phyloP scores from a whole-genome alignment of 139 green algal genomes.

The Tetradesmus lagerheimii region DNA sequence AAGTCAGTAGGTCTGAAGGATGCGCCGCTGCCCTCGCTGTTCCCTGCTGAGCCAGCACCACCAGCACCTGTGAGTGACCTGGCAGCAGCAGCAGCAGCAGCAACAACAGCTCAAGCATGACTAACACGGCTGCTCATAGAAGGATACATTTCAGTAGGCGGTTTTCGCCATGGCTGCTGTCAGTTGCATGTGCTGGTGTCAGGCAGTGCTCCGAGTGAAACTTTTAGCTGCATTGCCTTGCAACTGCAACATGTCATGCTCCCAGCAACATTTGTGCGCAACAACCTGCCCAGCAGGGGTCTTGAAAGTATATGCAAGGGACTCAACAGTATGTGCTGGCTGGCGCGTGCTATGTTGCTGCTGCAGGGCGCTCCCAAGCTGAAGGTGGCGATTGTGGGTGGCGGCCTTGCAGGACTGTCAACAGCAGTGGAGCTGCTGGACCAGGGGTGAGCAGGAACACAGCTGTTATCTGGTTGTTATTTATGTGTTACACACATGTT shows the following conservation, averaged over 20 bases:
- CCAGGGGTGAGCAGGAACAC: constrained; percentile 73
- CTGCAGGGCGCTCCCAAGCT: constrained; percentile 83
- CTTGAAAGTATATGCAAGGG: too few relatives aligned
- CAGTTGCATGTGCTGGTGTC: too few relatives aligned
- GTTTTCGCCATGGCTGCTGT: too few relatives aligned
- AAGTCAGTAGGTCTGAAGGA: constrained; percentile 86
- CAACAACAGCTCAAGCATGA: background rate
- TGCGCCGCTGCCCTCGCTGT: constrained; percentile 87
- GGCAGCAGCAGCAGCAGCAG: constrained; percentile 4
- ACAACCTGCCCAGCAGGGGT: too few relatives aligned
- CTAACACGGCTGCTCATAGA: background rate
- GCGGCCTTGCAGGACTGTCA: constrained; percentile 90
- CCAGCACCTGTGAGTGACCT: constrained; percentile 65
- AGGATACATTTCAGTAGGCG: too few relatives aligned
- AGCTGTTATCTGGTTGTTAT: too few relatives aligned
- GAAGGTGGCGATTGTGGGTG: constrained; percentile 90
- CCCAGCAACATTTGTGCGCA: too few relatives aligned
- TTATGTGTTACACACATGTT: too few relatives aligned
- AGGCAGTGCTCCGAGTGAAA: background rate
- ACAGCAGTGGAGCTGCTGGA: constrained; percentile 98
- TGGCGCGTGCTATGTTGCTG: too few relatives aligned
- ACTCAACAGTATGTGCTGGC: too few relatives aligned
- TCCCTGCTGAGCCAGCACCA: constrained; percentile 76
- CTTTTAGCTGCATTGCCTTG: too few relatives aligned
- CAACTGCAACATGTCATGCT: too few relatives aligned